Evolutionary conservation across 305 asterid genomes (phyloP), one percentile per base, ranked within the genome.

Genomic region (Fraxinus albicans): DNA sequence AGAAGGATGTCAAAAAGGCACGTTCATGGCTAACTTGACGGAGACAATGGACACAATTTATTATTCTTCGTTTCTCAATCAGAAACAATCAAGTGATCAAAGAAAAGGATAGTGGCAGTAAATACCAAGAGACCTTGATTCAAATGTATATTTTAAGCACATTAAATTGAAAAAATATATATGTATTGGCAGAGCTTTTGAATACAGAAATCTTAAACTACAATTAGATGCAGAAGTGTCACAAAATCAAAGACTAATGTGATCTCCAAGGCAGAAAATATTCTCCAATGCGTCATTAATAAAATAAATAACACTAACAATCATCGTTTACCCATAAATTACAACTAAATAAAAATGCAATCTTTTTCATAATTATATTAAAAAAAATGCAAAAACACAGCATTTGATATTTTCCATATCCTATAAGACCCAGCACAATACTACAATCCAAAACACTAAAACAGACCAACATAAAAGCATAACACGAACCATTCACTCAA

Each of bases 361-460:
- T 42, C n/a, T 35, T 77, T 67, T 60, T 10, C 44, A 9, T 50
- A 33, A 80, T 53, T 17, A 3, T 3, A 17, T 4, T 17, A 1
- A n/a, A 4, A 13, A 50, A 80, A 4, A 17, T 69, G 12, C 2
- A 6, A 47, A 50, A 3, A 77, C 19, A 50, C 15, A 47, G 78
- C 72, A 77, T 80, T 53, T 4, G 63, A 53, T 53, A 21, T 50
- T 73, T 77, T 85, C 79, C 81, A 79, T 78, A 82, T 67, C 74
- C 72, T 63, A 63, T 23, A 63, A 63, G 12, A 67, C 79, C n/a
- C 34, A 69, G 81, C 44, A 82, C 69, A 36, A 78, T 9, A 84
- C 81, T 79, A 74, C 89, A 84, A 69, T 83, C 81, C 77, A 77
- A 50, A 65, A 60, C 73, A 53, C 25, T 29, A 40, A 42, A 53